These are phyloP conservation scores for Bothriochloa decipiens DNA, from an alignment of 176 grass and related monocot genomes.

Conservation along the genomic window DNA sequence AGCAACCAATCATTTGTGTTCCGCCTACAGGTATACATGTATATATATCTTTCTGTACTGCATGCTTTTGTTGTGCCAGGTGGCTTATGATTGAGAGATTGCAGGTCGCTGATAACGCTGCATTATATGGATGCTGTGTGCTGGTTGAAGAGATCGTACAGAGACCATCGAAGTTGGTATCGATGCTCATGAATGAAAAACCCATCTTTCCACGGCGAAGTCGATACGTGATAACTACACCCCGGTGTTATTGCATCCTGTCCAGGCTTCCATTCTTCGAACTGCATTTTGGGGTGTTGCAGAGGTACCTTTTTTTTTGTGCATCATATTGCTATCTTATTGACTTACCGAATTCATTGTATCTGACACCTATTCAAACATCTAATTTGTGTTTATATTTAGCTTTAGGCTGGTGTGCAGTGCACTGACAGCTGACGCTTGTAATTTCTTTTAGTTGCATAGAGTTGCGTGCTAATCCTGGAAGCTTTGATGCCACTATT, in stretches of 20 bases:
- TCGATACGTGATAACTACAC: constrained; percentile 86
- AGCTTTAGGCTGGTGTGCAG: constrained; percentile 13
- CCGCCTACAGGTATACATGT: constrained; percentile 81
- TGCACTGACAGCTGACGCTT: neutral
- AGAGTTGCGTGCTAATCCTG: neutral
- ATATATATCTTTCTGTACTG: constrained; percentile 18
- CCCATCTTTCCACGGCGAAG: constrained; percentile 59
- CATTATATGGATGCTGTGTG: constrained; percentile 95
- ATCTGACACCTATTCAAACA: constrained; percentile 2
- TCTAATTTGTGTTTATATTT: neutral
- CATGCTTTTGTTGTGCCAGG: constrained; percentile 14
- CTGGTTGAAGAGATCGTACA: constrained; percentile 97
- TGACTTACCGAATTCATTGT: neutral
- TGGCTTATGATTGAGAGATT: constrained; percentile 44
- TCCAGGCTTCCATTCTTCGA: constrained; percentile 96
- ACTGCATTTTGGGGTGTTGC: constrained; percentile 92
- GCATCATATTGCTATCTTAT: neutral
- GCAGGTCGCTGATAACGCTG: constrained; percentile 93
- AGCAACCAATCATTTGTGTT: constrained; percentile 98
- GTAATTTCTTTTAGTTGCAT: constrained; percentile 33
- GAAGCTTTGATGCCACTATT: constrained; percentile 30
- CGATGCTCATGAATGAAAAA: constrained; percentile 73
- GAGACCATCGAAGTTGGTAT: constrained; percentile 87
- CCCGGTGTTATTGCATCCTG: constrained; percentile 95
- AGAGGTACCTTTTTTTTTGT: constrained; percentile 62